Base-by-base conservation (phyloP, 2,329 filamentous ascomycete species). In the Cladorrhinum sp. region DNA sequence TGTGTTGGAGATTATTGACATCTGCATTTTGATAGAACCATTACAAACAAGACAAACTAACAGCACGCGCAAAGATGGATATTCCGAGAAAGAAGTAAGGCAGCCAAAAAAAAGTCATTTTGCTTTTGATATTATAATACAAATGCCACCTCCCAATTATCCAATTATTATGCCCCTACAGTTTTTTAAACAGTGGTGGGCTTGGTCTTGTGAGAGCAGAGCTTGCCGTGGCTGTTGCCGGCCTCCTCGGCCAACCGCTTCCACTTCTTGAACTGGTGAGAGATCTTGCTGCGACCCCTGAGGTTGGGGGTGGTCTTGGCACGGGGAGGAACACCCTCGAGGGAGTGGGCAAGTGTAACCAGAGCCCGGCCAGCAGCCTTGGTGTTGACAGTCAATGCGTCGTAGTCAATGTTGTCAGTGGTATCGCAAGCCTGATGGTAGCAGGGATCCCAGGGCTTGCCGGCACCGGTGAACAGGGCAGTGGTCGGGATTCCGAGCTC, bases 381-480 rank as follows among this genome's bases (percentile, higher is more conserved):
- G 48, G 72, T 67, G 49, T 72, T 75, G 54, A 69, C 59, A 1
- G 68, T 72, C 1, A 75, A 63, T 1, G 74, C 74, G 24, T 75
- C 71, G 6, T 70, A 71, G 55, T 75, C 65, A 5, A 76, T 72
- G 62, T 77, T 75, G 53, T 71, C 72, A 22, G 77, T 71, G 57
- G 71, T 69, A 32, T 78, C 77, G 29, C 75, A 77, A 2, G 72
- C 74, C 25, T 74, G 69, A 67, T 75, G 65, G 69, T 82, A 73
- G 27, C 68, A 69, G 2, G 64, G 57, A 23, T 68, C 67, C 48
- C 53, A 62, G 1, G 65, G 65, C 38, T 75, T 78, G 61, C 85
- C 83, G 1, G 82, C 84, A 2, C 85, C 85, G 2, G 85, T 87
- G 67, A 84, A 84, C 20, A 88, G 75, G 8, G 84, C 84, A n/a